A percentile compares a stretch with the other conserved stretches of the same genome.
Conservation (phyloP, 2,329 filamentous ascomycete species). For the Xylaria sp. region DNA sequence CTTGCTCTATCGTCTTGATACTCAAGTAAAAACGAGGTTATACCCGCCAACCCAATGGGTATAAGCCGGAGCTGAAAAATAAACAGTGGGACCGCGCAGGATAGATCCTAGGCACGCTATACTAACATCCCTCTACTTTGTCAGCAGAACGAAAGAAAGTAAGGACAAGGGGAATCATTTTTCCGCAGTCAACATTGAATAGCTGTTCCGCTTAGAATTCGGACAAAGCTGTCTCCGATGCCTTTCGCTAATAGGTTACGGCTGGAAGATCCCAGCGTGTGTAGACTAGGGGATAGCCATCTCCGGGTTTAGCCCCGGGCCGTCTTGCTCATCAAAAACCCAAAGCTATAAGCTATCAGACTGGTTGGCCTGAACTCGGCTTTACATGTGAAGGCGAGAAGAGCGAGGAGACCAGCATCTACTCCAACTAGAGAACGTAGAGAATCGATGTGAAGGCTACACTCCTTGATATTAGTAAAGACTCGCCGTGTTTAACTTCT, state of each 20-base stretch:
- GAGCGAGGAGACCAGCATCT: too few relatives aligned
- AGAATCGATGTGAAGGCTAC: too few relatives aligned
- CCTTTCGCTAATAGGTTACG: background rate
- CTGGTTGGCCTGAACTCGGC: background rate
- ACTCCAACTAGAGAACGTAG: too few relatives aligned
- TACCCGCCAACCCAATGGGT: conserved; percentile 11
- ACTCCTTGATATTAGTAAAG: background rate
- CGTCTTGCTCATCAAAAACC: background rate
- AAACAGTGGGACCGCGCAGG: background rate
- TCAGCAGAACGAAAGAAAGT: background rate
- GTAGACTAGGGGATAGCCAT: too few relatives aligned
- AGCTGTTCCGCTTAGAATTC: background rate
- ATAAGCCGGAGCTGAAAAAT: conserved; percentile 24
- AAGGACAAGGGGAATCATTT: background rate
- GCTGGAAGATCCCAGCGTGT: background rate
- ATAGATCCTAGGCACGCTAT: conserved; percentile 2
- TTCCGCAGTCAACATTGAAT: background rate
- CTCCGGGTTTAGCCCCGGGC: background rate
- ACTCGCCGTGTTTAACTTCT: background rate
- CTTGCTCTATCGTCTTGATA: background rate
- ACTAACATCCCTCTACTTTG: conserved; percentile 2
- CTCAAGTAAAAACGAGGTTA: background rate
- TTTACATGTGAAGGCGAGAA: background rate
- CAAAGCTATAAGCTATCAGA: background rate
- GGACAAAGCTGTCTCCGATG: background rate